Conservation (phyloP, 306 rosid species). For the Datisca glomerata region DNA sequence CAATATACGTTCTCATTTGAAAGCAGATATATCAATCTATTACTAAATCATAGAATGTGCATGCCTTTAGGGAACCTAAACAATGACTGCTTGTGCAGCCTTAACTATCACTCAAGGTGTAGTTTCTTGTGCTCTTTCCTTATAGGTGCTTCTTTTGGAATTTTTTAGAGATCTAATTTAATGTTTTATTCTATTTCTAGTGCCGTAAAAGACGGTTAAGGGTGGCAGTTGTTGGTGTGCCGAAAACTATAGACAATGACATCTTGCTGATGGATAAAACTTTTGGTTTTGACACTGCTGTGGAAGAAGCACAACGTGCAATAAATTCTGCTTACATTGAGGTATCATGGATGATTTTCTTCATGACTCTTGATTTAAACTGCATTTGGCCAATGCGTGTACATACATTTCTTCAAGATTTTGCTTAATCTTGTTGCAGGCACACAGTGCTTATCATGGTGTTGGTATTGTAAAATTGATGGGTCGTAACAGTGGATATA, state of each 20-base stretch:
- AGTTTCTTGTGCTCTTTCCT: too few relatives aligned
- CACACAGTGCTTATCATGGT: constrained; percentile 98
- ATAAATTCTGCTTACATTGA: constrained; percentile 95
- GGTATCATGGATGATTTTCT: constrained; percentile 25
- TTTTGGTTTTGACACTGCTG: constrained; percentile 98
- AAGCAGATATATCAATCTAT: too few relatives aligned
- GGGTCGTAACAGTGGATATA: constrained; percentile 99
- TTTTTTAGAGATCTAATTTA: too few relatives aligned
- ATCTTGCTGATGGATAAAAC: constrained; percentile 95
- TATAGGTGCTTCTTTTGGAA: too few relatives aligned
- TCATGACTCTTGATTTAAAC: neutral
- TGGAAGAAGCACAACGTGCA: constrained; percentile 98
- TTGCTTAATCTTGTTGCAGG: constrained; percentile 37
- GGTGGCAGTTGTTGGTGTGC: constrained; percentile 90
- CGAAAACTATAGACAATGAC: constrained; percentile 96
- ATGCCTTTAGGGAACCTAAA: too few relatives aligned
- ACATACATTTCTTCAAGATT: too few relatives aligned
- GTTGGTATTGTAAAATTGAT: constrained; percentile 89
- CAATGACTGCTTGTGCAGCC: too few relatives aligned
- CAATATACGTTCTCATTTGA: too few relatives aligned
- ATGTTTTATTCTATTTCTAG: constrained; percentile 23
- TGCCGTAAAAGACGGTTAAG: constrained; percentile 59
- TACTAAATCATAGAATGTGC: too few relatives aligned
- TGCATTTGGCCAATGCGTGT: constrained; percentile 6
- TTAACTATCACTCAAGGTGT: too few relatives aligned